Evolutionary conservation across 176 grass and related monocot species (phyloP), one percentile per base, ranked within the genome.

Genomic region (Leersia perrieri): DNA sequence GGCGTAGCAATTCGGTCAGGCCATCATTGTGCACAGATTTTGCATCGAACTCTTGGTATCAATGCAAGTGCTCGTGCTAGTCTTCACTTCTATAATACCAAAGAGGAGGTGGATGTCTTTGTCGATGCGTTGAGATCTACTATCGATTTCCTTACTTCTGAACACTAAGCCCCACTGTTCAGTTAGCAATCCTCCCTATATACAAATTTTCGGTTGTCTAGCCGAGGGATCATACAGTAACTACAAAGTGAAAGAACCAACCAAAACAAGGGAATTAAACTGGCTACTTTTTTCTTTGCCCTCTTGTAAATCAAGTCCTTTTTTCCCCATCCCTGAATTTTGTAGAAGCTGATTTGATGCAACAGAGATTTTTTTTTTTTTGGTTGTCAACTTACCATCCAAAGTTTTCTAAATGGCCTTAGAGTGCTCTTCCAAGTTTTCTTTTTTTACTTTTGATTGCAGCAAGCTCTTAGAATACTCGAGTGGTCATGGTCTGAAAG

Each of bases 21-120:
- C 39, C 96, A 98, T 80, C 96, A 98, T 66, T 98, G 96, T 70
- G 92, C 96, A 34, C 92, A 95, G 71, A 91, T 92, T 58, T 76
- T 98, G 45, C 92, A 98, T 70, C 84, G 87, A 1, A 83, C 87
- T 20, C 81, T 99, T 26, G 92, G 90, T 61, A 74, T 95, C 51
- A 86, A 66, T 32, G 71, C 96, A 36, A 99, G 96, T 86, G 96
- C 92, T 14, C 91, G 96, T 29, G 96, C 96, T 25, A 95, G 92
- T 82, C 92, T 98, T 78, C 82, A 98, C 76, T 95, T 93, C 22
- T 98, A 98, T 79, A 98, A 98, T 47, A 98, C 88, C 25, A 93
- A 93, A 82, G 84, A 95, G 61, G 96, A 99, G 72, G 83, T 99
- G 23, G 92, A 98, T 73, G 36, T 83, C 35, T 93, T 98, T 74